Percentiles rank a stretch among this genome's conserved stretches.
phyloP scores from a whole-genome alignment of 257 asterid species.

The Fraxinus excelsior region DNA sequence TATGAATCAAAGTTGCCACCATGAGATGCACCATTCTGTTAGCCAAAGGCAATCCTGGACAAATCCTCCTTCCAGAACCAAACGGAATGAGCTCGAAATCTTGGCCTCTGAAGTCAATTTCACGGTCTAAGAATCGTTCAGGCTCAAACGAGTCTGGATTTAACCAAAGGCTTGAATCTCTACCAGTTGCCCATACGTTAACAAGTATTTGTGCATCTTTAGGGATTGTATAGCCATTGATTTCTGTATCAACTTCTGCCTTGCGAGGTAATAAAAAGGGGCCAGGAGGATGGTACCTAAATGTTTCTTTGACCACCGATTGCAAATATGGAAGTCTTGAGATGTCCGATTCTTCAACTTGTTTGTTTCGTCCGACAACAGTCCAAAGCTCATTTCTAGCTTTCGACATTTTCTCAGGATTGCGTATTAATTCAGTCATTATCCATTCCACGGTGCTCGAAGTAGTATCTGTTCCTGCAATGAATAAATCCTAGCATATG shows the following conservation, averaged over 20 bases:
- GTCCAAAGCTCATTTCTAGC: neutral
- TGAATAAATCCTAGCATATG: neutral
- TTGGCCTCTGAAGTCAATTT: neutral
- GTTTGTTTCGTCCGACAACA: neutral
- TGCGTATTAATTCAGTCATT: neutral
- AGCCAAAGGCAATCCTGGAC: neutral
- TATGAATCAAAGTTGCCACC: neutral
- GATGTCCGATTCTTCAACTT: neutral
- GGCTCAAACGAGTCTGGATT: neutral
- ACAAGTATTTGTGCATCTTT: too few relatives aligned
- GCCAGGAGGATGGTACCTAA: neutral
- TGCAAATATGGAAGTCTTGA: neutral
- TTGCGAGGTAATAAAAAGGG: neutral
- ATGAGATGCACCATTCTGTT: neutral
- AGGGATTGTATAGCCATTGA: neutral
- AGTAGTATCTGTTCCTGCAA: neutral
- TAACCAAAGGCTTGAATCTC: neutral
- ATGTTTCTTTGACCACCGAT: neutral
- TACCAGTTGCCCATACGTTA: too few relatives aligned
- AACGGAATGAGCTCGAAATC: neutral
- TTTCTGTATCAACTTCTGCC: neutral
- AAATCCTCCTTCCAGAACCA: neutral
- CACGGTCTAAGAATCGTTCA: neutral
- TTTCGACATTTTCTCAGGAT: neutral
- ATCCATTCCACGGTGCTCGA: neutral